Conservation (phyloP, 1,139 yeast genomes). For the Geotrichum phurueaensis region DNA sequence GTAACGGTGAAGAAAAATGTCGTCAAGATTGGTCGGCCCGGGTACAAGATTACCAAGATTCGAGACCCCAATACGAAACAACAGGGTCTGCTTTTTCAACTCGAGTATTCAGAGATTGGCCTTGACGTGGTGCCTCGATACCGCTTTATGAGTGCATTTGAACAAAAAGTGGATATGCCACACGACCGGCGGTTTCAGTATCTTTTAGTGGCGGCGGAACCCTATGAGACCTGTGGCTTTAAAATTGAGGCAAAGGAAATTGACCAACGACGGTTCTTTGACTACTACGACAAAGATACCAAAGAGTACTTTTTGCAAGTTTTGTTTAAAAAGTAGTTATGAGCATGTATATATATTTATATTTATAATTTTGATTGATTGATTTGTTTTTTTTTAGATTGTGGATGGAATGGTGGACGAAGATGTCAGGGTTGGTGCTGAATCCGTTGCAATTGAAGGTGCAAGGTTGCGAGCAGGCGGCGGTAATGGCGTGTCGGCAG, state of each 20-base stretch:
- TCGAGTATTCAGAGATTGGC: slow-evolving; percentile 50
- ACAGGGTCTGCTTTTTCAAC: slow-evolving; percentile 56
- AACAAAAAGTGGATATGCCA: slow-evolving; percentile 46
- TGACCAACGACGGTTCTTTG: slow-evolving; percentile 55
- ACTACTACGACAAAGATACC: slow-evolving; percentile 63
- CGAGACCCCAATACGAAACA: slow-evolving; percentile 53
- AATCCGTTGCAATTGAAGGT: background rate
- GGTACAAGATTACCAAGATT: slow-evolving; percentile 58
- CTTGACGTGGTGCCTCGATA: slow-evolving; percentile 51
- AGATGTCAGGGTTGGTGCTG: background rate
- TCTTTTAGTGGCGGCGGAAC: slow-evolving; percentile 73
- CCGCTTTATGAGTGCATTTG: slow-evolving; percentile 69
- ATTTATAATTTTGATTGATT: background rate
- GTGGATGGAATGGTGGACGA: background rate
- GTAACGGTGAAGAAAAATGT: slow-evolving; percentile 45
- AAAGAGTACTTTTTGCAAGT: slow-evolving; percentile 61
- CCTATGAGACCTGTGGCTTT: slow-evolving; percentile 70
- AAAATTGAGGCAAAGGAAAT: slow-evolving; percentile 58
- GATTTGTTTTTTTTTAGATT: background rate
- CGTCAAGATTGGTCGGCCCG: slow-evolving; percentile 66
- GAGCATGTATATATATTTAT: background rate
- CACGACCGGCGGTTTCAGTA: slow-evolving; percentile 51
- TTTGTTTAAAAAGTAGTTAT: slow-evolving; percentile 2
- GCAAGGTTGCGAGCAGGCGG: background rate
- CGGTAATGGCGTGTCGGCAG: background rate